phyloP scores from a whole-genome alignment of 1,139 yeast species.

The Hyphopichia fennica region DNA sequence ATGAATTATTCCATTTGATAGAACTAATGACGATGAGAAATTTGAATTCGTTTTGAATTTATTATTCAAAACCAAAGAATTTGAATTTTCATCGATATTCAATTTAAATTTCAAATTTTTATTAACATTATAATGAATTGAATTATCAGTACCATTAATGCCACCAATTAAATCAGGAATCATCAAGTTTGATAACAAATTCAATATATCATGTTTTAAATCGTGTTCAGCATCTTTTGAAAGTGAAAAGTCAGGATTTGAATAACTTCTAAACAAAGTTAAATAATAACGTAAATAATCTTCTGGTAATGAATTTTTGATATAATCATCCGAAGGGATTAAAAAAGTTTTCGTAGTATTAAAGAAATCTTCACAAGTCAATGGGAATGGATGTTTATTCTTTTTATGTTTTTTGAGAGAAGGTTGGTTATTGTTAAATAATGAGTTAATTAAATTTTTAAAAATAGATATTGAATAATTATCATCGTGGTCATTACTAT shows the following conservation, averaged over 20 bases:
- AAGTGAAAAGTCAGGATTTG: slow-evolving; percentile 19
- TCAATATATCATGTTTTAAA: slow-evolving; percentile 27
- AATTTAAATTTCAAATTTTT: slow-evolving; percentile 1
- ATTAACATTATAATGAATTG: slow-evolving; percentile 8
- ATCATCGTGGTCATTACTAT: slow-evolving; percentile 4
- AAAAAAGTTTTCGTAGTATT: slow-evolving; percentile 29
- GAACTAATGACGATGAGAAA: slow-evolving; percentile 17
- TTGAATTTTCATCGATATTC: neutral
- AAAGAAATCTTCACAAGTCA: slow-evolving; percentile 30
- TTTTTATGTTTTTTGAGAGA: slow-evolving; percentile 11
- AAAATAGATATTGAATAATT: neutral
- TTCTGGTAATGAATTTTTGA: slow-evolving; percentile 25
- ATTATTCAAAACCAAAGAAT: neutral
- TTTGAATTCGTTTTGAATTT: neutral
- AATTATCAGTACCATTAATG: slow-evolving; percentile 25
- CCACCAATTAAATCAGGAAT: slow-evolving; percentile 31
- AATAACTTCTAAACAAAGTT: slow-evolving; percentile 22
- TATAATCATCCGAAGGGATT: slow-evolving; percentile 34
- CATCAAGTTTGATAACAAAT: slow-evolving; percentile 27
- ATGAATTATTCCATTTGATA: slow-evolving; percentile 66
- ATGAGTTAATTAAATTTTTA: neutral
- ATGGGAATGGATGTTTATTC: slow-evolving; percentile 15
- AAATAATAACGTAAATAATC: slow-evolving; percentile 32
- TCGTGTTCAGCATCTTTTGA: slow-evolving; percentile 36
- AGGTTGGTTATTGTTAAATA: slow-evolving; percentile 1